phyloP scores from a whole-genome alignment of 441 rosid species.

The Gossypium trilobum region DNA sequence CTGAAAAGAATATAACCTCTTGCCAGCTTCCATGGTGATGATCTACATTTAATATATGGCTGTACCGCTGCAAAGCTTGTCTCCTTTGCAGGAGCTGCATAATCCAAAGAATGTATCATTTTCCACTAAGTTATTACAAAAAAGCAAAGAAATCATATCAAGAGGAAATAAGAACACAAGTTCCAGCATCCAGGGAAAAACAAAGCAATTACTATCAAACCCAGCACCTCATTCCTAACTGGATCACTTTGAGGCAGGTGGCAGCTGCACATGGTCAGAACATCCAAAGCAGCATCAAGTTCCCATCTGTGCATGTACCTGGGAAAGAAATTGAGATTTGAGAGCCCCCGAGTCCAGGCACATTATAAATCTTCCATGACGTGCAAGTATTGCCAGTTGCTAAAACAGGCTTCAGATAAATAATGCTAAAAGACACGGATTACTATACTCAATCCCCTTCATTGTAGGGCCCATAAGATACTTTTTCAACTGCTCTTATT shows the following conservation, averaged over 20 bases:
- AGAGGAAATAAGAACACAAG: conserved; percentile 7
- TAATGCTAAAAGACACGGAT: background rate
- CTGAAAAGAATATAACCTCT: conserved; percentile 54
- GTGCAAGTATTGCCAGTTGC: background rate
- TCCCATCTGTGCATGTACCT: conserved; percentile 94
- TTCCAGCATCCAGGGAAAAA: conserved; percentile 5
- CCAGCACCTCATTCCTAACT: conserved; percentile 55
- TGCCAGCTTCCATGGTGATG: conserved; percentile 92
- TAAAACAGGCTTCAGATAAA: background rate
- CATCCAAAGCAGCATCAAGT: conserved; percentile 82
- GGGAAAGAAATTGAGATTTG: conserved; percentile 21
- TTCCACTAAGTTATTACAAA: conserved; percentile 5
- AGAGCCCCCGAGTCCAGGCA: background rate
- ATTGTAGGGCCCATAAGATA: background rate
- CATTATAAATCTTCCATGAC: conserved; percentile 1
- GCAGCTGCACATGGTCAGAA: conserved; percentile 97
- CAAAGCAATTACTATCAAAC: conserved; percentile 11
- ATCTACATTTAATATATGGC: conserved; percentile 82
- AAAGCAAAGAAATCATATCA: conserved; percentile 4
- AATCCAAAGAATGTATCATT: background rate
- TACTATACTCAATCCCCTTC: background rate
- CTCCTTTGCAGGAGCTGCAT: conserved; percentile 68
- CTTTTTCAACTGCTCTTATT: background rate
- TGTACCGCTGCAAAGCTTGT: conserved; percentile 81
- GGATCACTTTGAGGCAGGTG: conserved; percentile 67